phyloP scores from a whole-genome alignment of 371 early-diverging fungal species.

The Circinella umbellata region DNA sequence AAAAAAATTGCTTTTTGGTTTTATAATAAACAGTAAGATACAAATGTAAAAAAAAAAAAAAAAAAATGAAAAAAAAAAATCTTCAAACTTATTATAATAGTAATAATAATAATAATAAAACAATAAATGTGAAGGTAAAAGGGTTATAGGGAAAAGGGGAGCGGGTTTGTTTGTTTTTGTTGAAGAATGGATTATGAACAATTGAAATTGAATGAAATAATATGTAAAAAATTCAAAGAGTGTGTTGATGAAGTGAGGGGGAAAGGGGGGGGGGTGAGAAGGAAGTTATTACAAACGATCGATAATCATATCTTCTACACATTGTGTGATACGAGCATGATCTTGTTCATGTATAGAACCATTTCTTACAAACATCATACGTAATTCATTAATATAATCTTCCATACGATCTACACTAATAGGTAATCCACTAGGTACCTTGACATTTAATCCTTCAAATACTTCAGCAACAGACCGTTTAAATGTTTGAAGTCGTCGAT shows the following conservation, averaged over 20 bases:
- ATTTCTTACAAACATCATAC: neutral
- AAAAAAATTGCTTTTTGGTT: neutral
- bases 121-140: too few relatives aligned
- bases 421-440: neutral
- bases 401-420: neutral
- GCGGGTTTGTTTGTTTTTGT: too few relatives aligned
- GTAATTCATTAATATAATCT: neutral
- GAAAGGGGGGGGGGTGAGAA: neutral
- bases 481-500: conserved; percentile 4
- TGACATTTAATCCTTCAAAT: conserved; percentile 1
- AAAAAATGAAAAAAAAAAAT: too few relatives aligned
- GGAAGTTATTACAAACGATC: neutral
- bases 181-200: too few relatives aligned
- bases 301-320: neutral
- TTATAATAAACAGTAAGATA: neutral
- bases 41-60: too few relatives aligned
- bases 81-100: too few relatives aligned
- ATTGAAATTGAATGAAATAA: too few relatives aligned
- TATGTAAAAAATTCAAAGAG: too few relatives aligned
- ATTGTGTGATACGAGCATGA: neutral
- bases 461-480: neutral
- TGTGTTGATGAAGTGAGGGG: neutral
- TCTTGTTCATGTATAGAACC: neutral
- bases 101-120: too few relatives aligned
- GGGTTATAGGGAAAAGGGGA: too few relatives aligned